Base-by-base conservation (phyloP, 1,284 basidiomycete species). In the Melampsora larici-populina region DNA sequence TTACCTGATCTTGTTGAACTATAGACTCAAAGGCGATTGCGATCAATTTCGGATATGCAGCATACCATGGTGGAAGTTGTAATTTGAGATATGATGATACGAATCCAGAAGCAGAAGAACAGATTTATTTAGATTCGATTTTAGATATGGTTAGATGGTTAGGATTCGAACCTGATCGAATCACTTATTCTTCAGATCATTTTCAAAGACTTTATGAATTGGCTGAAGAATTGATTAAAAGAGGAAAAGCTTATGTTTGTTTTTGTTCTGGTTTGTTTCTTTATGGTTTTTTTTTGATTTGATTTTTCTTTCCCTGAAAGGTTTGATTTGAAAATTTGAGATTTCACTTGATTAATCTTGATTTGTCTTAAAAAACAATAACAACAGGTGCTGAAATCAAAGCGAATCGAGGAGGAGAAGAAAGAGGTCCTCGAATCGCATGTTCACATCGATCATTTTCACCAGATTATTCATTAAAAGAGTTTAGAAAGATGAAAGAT, bases 141-240 rank as follows among this genome's bases (percentile, higher is more conserved):
- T 86, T 99, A 82, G 95, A 98, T 85, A 93, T 91, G 80, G 88
- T 99, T 66, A 88, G 95, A 80, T 99, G 97, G 97, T 88, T 99
- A 36, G 97, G 97, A 1, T 99, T 90, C 82, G 95, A 99, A 84
- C 97, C 97, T 6, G 98, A 92, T 92, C 94, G 94, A 85, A 94
- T 99, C 86, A 99, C 97, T 17, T 99, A 99, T 85, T 98, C 96
- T 70, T 96, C 93, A 82, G 97, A 99, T 85, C 94, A 99, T 86
- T 99, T 99, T 84, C 89, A 92, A 80, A 86, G 90, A 82, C 86
- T 99, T 26, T 92, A 96, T 83, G 90, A 91, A 29, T 87, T 98
- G 36, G 96, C 96, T 1, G 88, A 94, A n/a, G 91, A 96, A 83
- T 87, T 99, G 71, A 96, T 95, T 81, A 89, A 90, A 84, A 87